Percentiles rank a stretch among this genome's conserved stretches.
phyloP scores from a whole-genome alignment of 345 rosid genomes.

The Eucalyptus fibrosa region DNA sequence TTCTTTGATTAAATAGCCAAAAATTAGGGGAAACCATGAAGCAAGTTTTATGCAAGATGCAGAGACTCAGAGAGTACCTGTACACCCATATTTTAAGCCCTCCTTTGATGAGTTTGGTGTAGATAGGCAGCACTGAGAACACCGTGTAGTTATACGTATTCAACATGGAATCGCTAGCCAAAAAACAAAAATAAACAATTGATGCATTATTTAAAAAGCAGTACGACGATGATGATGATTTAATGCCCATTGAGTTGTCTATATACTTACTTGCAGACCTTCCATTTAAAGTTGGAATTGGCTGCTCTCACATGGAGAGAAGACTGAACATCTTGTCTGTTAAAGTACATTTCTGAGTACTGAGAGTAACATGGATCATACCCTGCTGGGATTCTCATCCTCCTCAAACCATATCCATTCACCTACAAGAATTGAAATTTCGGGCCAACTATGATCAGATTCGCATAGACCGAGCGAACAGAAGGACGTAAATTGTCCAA shows the following conservation, averaged over 20 bases:
- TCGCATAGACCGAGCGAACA: background rate
- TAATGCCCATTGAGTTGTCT: background rate
- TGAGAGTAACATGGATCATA: constrained; percentile 41
- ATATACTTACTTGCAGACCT: constrained; percentile 34
- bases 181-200: background rate
- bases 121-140: constrained; percentile 36
- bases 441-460: background rate
- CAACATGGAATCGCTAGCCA: constrained; percentile 16
- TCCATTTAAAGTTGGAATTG: constrained; percentile 12
- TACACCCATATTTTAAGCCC: constrained; percentile 60
- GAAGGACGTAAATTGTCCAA: background rate
- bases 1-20: background rate
- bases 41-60: no score
- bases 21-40: background rate
- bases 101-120: constrained; percentile 46
- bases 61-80: constrained; percentile 11
- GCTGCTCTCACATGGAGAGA: constrained; percentile 32
- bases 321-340: constrained; percentile 32
- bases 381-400: constrained; percentile 32
- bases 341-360: constrained; percentile 31
- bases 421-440: background rate
- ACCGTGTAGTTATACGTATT: constrained; percentile 15
- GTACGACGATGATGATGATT: background rate
- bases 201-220: background rate
- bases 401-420: constrained; percentile 3